Base-by-base conservation (phyloP, 257 asterid species). In the Lycium ferocissimum region DNA sequence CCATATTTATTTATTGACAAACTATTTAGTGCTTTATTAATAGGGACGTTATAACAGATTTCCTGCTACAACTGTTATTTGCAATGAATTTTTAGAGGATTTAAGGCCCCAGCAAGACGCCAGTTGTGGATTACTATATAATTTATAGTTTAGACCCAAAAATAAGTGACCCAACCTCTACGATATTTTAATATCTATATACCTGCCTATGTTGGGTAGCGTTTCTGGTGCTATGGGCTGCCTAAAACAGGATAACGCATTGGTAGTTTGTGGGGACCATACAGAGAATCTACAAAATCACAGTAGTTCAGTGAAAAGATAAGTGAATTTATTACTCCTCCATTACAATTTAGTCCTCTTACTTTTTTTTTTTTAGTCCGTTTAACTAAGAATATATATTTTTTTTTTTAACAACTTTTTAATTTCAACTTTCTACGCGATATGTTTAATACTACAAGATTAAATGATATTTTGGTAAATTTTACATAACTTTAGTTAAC, bases 181-280 rank as follows among this genome's bases (percentile, higher is more conserved):
- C n/a, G 26, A 22, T 13, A 13, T 51, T 73, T 20, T 49, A 22
- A 76, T 13, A 76, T 22, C 10, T 13, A 26, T 13, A 26, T 22
- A 9, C 58, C 82, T 22, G 51, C 63, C 10, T 2, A 1, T 22
- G 17, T 26, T 14, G 26, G 40, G 3, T 2, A 43, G 37, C 20
- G 40, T 73, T 47, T 26, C 33, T 40, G 79, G 13, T 15, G 76
- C 2, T 69, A 14, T 37, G 76, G 4, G 79, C 33, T 71, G 33
- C 56, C 79, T 11, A 70, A 9, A 38, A 38, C 17, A n/a, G 80
- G 82, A 76, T 76, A 26, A 26, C 20, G 43, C 61, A 2, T 49
- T 78, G 82, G 33, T n/a, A 4, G 65, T 76, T 20, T 53, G 26
- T 51, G 82, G 49, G 82, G 65, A 53, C 82, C 82, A 76, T 26